Conservation (phyloP, 2,329 filamentous ascomycete genomes). For the Penicillium glabrum region DNA sequence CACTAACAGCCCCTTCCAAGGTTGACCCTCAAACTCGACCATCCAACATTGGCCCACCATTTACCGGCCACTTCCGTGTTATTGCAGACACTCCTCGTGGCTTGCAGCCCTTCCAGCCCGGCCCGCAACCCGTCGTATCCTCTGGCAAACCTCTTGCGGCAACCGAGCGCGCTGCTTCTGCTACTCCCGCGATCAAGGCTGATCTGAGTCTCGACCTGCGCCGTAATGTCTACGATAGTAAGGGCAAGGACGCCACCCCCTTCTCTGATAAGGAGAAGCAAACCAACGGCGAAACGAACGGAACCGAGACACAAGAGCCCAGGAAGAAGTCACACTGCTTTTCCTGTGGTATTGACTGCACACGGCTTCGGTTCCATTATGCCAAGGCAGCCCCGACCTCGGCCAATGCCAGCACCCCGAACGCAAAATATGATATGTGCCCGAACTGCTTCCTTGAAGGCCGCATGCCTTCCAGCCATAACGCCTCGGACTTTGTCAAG, state of each 20-base stretch:
- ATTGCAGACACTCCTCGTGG: constrained; percentile 94
- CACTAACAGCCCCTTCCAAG: constrained; percentile 48
- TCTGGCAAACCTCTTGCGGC: constrained; percentile 61
- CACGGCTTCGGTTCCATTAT: constrained; percentile 68
- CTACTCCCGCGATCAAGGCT: constrained; percentile 66
- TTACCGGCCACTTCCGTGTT: constrained; percentile 95
- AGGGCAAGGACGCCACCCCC: constrained; percentile 79
- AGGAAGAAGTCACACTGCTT: constrained; percentile 76
- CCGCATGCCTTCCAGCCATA: constrained; percentile 76
- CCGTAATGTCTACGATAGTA: constrained; percentile 92
- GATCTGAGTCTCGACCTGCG: constrained; percentile 91
- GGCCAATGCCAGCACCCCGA: constrained; percentile 54
- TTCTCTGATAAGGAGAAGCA: constrained; percentile 65
- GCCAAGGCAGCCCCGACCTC: constrained; percentile 62
- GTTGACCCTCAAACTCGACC: constrained; percentile 94
- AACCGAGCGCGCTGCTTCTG: constrained; percentile 70
- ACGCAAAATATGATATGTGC: constrained; percentile 81
- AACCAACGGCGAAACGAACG: constrained; percentile 73
- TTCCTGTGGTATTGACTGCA: constrained; percentile 90
- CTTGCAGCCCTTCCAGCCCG: constrained; percentile 91
- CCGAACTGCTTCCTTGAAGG: constrained; percentile 86
- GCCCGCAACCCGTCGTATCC: constrained; percentile 68
- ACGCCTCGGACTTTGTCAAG: constrained; percentile 78
- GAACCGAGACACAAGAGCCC: constrained; percentile 62
- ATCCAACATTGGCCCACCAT: constrained; percentile 92